Base-by-base conservation (phyloP, 257 asterid species). In the Nemophila menziesii region DNA sequence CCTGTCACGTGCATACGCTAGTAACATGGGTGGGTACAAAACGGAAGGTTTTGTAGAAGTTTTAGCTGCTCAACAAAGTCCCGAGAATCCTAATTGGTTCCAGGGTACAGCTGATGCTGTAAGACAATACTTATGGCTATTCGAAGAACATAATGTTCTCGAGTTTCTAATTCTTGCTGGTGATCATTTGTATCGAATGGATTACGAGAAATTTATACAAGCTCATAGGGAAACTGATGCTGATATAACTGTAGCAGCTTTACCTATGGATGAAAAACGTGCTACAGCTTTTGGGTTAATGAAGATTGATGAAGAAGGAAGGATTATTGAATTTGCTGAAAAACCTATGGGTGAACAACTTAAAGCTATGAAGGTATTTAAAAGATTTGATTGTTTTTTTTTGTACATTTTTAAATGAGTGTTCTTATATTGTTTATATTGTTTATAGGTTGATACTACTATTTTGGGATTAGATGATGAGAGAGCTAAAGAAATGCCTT, bases 41-140 rank as follows among this genome's bases (percentile, higher is more conserved):
- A 81, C 70, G 26, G 93, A 81, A 62, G 93, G 92, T 38, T 81
- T 81, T 48, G 93, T 81, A 54, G 93, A 81, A 70, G 93, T 82
- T 62, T 90, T 81, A 60, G 93, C 93, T 8, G 93, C 93, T 60
- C 93, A 81, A 57, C 93, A 81, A 50, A 78, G 93, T 67, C 93
- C 93, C 1, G 90, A 81, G 56, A 81, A 81, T 51, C 93, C 93
- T 51, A 75, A 81, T 51, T 81, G 93, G 93, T 81, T 81, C 53
- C 54, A 82, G 92, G 94, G 94, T 39, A 82, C 94, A 4, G 92
- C 94, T 16, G 94, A 82, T 60, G 94, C 94, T 36, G 94, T 82
- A 8, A 79, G 94, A 66, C 92, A 82, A 27, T 82, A 78, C 44
- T 47, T 78, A 14, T 82, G 93, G 93, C 66, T 82, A 56, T 78